These are phyloP conservation scores for Phragmites australis DNA, from an alignment of 176 grass and related monocot species.

Conservation along the genomic window DNA sequence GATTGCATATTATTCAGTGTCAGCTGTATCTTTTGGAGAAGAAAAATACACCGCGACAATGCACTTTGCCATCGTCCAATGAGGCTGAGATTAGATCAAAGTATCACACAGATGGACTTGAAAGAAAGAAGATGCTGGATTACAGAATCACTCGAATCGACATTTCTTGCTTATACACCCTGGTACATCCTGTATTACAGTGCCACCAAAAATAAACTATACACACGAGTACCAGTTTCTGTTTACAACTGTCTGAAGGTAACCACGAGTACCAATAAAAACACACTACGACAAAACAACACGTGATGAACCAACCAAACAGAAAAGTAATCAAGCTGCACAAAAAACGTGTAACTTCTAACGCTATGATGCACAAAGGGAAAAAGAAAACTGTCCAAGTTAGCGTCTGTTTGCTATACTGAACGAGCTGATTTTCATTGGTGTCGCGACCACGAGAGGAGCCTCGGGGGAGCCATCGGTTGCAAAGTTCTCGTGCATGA, in stretches of 20 bases:
- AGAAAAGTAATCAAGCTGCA: not conserved
- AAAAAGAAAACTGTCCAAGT: not conserved
- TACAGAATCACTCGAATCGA: not conserved
- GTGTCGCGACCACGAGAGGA: conserved; percentile 80
- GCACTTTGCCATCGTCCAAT: too few species aligned
- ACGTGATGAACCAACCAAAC: not conserved
- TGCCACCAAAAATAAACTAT: not conserved
- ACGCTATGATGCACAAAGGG: not conserved
- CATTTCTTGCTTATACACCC: not conserved
- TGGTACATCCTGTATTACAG: not conserved
- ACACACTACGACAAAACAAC: not conserved
- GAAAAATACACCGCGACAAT: too few species aligned
- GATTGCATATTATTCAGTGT: too few species aligned
- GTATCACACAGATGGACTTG: too few species aligned
- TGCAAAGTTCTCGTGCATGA: conserved; percentile 92
- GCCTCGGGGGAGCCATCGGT: conserved; percentile 63
- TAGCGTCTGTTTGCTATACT: conserved; percentile 46
- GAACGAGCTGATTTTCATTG: conserved; percentile 84
- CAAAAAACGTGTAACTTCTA: conserved; percentile 1
- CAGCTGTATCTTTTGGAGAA: too few species aligned
- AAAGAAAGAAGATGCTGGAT: too few species aligned
- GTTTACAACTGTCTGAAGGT: not conserved
- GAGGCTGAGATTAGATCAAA: too few species aligned
- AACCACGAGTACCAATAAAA: not conserved
- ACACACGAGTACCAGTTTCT: not conserved